Percentiles rank a stretch among this genome's conserved stretches.
phyloP scores from a whole-genome alignment of 2,329 filamentous ascomycete species.

The Botrytis fabae region DNA sequence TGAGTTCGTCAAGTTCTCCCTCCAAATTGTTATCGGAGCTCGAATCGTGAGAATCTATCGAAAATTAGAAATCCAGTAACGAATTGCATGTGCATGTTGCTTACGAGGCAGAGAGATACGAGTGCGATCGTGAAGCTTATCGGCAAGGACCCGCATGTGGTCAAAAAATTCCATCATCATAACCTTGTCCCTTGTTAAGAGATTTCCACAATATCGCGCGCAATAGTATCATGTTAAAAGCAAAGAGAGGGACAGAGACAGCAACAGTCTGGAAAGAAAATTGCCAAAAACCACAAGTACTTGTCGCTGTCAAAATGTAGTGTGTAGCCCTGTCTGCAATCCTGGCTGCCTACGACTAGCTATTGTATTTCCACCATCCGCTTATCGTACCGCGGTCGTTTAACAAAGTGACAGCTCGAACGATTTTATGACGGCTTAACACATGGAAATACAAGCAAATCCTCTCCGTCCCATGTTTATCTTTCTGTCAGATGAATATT shows the following conservation, averaged over 20 bases:
- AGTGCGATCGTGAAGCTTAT: conserved; percentile 1
- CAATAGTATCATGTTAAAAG: conserved; percentile 17
- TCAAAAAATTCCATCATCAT: conserved; percentile 23
- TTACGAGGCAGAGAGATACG: conserved; percentile 1
- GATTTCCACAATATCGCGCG: conserved; percentile 1
- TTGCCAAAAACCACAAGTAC: background rate
- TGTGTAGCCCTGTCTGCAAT: background rate
- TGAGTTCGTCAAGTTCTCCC: background rate
- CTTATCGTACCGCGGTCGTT: background rate
- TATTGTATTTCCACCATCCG: background rate
- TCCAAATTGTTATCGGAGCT: background rate
- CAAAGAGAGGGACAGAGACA: background rate
- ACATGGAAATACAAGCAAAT: background rate
- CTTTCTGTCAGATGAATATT: background rate
- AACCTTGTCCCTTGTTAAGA: conserved; percentile 1
- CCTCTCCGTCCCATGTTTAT: background rate
- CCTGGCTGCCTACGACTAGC: background rate
- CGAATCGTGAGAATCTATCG: background rate
- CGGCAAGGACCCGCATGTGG: background rate
- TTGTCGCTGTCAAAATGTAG: background rate
- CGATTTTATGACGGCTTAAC: background rate
- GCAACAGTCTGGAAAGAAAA: too few relatives aligned
- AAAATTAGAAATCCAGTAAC: background rate
- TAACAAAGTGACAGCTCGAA: background rate
- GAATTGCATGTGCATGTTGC: background rate